Percentiles rank a stretch among this genome's conserved stretches.
Evolutionary conservation across 2,329 filamentous ascomycete species (phyloP).

Genomic region (Colletotrichum godetiae): DNA sequence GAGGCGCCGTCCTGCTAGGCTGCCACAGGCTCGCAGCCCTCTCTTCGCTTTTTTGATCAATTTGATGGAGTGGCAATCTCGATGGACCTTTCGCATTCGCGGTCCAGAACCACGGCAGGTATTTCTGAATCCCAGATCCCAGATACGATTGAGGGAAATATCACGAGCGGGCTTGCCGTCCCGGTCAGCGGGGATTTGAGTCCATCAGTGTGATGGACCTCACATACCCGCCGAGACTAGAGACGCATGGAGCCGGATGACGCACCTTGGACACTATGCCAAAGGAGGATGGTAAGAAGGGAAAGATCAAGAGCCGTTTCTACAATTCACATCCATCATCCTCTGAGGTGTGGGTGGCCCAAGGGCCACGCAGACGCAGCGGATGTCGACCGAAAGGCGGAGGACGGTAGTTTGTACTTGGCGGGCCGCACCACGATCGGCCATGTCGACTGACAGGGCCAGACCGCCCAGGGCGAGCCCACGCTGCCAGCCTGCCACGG

Average conservation of each 20-base stretch:
- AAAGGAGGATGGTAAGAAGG: conserved; percentile 6
- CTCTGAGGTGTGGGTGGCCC: conserved; percentile 22
- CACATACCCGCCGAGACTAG: conserved; percentile 38
- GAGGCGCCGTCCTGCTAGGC: background rate
- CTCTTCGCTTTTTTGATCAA: background rate
- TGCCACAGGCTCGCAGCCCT: background rate
- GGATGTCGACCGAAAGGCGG: conserved; percentile 29
- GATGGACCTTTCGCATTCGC: conserved; percentile 2
- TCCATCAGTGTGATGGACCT: conserved; percentile 35
- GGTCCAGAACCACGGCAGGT: conserved; percentile 17
- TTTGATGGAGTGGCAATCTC: background rate
- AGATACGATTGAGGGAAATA: conserved; percentile 17
- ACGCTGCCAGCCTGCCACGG: background rate
- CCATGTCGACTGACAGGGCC: conserved; percentile 19
- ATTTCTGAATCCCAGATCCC: conserved; percentile 22
- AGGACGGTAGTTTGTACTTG: conserved; percentile 32
- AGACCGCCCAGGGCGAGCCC: conserved; percentile 9
- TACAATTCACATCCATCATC: background rate
- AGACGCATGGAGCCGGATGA: conserved; percentile 36
- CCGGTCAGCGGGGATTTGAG: conserved; percentile 4
- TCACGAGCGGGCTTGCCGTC: background rate
- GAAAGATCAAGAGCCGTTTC: background rate
- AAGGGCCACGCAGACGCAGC: conserved; percentile 31
- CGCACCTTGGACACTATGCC: conserved; percentile 26
- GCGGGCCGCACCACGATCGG: conserved; percentile 19